These are phyloP conservation scores for Achaetomium macrosporum DNA, from an alignment of 2,329 filamentous ascomycete species.

Conservation along the genomic window DNA sequence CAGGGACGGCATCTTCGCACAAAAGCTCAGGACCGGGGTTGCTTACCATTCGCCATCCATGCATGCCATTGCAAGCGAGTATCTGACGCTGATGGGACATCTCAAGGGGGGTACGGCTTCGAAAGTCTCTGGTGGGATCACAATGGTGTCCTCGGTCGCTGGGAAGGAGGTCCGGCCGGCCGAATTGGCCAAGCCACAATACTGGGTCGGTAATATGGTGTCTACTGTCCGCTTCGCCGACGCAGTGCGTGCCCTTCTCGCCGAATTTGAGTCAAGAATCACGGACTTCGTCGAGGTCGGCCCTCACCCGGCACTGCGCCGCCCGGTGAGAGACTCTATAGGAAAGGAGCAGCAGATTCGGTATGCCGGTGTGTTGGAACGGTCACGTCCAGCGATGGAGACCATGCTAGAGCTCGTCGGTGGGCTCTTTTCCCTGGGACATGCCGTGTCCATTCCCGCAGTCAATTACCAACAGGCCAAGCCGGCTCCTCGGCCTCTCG, in stretches of 20 bases:
- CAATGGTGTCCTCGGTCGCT: neutral
- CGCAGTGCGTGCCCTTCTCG: neutral
- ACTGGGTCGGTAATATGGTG: conserved; percentile 3
- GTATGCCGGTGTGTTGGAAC: neutral
- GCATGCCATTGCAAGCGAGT: neutral
- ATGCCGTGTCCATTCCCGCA: neutral
- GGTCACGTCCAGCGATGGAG: neutral
- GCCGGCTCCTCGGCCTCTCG: neutral
- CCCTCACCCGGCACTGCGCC: neutral
- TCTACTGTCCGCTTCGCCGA: neutral
- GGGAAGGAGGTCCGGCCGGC: neutral
- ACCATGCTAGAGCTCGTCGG: neutral
- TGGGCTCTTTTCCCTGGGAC: neutral
- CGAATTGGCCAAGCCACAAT: neutral
- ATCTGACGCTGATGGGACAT: neutral
- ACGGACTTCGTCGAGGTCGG: neutral
- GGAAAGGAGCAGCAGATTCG: neutral
- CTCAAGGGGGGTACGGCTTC: neutral
- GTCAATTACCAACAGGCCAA: neutral
- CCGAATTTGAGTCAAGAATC: neutral
- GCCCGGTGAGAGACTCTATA: neutral
- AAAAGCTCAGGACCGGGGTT: neutral
- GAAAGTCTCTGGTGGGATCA: neutral
- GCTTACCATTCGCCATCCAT: neutral
- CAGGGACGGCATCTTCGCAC: neutral